Base-by-base conservation (phyloP, 352 stramenopile species). In the Thalassiosira exigua region DNA sequence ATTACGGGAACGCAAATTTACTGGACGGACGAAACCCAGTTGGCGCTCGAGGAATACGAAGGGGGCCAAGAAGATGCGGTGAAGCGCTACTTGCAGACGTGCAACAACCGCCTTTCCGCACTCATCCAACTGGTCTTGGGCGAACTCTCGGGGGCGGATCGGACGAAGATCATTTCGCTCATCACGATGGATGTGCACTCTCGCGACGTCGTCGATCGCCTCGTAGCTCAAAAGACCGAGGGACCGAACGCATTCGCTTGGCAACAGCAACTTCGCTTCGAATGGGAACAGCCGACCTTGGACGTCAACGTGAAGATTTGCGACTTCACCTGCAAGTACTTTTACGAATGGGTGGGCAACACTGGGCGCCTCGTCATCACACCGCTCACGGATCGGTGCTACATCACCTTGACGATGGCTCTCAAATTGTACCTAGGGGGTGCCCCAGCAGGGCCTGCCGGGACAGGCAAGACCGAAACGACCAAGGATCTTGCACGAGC, bases 131-230 rank as follows among this genome's bases (percentile, higher is more conserved):
- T 98, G 3, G 96, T 98, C 4, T 90, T 98, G 36, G 95, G 96
- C 27, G 83, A 95, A 57, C 84, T 95, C 44, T 91, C 85, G 42
- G 50, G 39, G 42, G 88, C 77, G 44, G 90, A 95, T 50, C 93
- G 96, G 0, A 94, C 94, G 32, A 98, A 98, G 78, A 96, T 98
- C 41, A 98, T 98, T 75, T 97, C 95, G n/a, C 85, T 98, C 21
- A 98, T 98, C 73, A 98, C 96, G n/a, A 95, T 98, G 48, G 96
- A 98, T 62, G 96, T 98, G 0, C 96, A 98, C 68, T 96, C 95
- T 30, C 93, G 96, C n/a, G 96, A 98, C 70, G 95, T 98, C 11
- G 91, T 98, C 4, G 92, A 97, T 66, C 94, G 91, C 14, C 86
- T 98, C 17, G 95, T 98, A 36, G 84, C 88, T 1, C 96, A 98